Percentiles rank a stretch among this genome's conserved stretches.
Conservation (phyloP, 768 basidiomycete genomes). For the Macrolepiota fuliginosa region DNA sequence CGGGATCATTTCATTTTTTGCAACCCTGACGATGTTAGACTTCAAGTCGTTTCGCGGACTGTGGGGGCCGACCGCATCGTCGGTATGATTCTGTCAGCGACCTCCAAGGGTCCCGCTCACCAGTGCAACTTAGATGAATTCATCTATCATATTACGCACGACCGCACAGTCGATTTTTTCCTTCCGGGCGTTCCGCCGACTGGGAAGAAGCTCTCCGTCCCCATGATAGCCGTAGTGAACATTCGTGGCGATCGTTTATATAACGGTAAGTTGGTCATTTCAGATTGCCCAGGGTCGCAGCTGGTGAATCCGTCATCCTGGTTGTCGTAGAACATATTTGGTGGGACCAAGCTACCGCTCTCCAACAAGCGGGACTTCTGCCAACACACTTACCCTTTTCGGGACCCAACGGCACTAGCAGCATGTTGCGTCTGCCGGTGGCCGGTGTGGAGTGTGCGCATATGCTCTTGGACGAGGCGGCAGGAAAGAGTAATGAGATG, state of each 20-base stretch:
- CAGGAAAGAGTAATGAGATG: conserved; percentile 37
- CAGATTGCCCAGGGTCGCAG: neutral
- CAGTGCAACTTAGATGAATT: conserved; percentile 41
- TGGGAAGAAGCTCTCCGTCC: conserved; percentile 44
- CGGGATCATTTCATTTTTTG: conserved; percentile 57
- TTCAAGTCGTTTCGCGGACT: conserved; percentile 49
- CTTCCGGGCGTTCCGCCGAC: conserved; percentile 55
- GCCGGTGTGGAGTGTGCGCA: conserved; percentile 33
- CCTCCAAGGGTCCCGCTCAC: neutral
- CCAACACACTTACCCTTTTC: conserved; percentile 30
- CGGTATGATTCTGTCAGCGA: conserved; percentile 28
- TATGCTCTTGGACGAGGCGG: conserved; percentile 34
- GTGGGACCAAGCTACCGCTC: conserved; percentile 42
- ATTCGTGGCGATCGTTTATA: conserved; percentile 39
- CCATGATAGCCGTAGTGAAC: conserved; percentile 56
- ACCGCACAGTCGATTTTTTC: conserved; percentile 42
- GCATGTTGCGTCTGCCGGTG: conserved; percentile 32
- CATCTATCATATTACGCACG: conserved; percentile 44
- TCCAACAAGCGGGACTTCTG: conserved; percentile 34
- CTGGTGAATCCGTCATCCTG: neutral
- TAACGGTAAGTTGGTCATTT: conserved; percentile 11
- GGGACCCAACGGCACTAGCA: conserved; percentile 16
- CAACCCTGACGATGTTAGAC: conserved; percentile 44
- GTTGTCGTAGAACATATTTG: conserved; percentile 37
- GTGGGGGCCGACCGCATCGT: conserved; percentile 49